phyloP scores from a whole-genome alignment of 768 basidiomycete species.

The Neoboletus subvelutipes region DNA sequence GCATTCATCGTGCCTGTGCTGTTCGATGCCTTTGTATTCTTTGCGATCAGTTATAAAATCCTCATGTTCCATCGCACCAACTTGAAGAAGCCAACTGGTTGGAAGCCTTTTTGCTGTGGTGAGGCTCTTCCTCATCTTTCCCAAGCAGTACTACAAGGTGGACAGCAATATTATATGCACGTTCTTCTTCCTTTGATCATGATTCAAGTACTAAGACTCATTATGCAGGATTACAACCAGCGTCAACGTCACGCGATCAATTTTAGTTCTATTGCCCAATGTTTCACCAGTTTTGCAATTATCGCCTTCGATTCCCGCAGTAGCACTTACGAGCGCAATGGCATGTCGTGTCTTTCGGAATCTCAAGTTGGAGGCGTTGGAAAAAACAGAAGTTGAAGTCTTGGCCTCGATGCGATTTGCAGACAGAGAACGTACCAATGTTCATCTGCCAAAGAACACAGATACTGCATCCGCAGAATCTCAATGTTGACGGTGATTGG shows the following conservation, averaged over 20 bases:
- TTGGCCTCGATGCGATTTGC: conserved; percentile 22
- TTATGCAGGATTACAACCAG: conserved; percentile 33
- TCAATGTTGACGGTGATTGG: neutral
- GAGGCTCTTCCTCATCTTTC: conserved; percentile 34
- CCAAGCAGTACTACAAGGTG: conserved; percentile 34
- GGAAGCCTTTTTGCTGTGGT: conserved; percentile 23
- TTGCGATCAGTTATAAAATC: conserved; percentile 35
- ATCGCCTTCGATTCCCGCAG: conserved; percentile 26
- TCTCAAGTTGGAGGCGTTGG: conserved; percentile 23
- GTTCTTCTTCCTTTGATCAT: neutral
- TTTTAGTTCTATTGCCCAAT: conserved; percentile 18
- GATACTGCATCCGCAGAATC: neutral
- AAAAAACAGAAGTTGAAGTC: conserved; percentile 6
- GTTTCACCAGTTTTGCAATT: conserved; percentile 24
- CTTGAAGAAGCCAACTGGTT: conserved; percentile 4
- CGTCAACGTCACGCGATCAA: conserved; percentile 30
- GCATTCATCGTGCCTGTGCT: conserved; percentile 30
- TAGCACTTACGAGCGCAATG: conserved; percentile 34
- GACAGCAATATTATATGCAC: conserved; percentile 41
- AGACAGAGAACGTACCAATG: neutral
- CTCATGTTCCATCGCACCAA: conserved; percentile 16
- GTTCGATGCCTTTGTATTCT: conserved; percentile 36
- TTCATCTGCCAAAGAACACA: neutral
- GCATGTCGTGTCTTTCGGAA: conserved; percentile 37
- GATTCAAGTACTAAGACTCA: neutral